These are phyloP conservation scores for Phanerochaete sordida DNA, from an alignment of 768 basidiomycete species.

Conservation along the genomic window DNA sequence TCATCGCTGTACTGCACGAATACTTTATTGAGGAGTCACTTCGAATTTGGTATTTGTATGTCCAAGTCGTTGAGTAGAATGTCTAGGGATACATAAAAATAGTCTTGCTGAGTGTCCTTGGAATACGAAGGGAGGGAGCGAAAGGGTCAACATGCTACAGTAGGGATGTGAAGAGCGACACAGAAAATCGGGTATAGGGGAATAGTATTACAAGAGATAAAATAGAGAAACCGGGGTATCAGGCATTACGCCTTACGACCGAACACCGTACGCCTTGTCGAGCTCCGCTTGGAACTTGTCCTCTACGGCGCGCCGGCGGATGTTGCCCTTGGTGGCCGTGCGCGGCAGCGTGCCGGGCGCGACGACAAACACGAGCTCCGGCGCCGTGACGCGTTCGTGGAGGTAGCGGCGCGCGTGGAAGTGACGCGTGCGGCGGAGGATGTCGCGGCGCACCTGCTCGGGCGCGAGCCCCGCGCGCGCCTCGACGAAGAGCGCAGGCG, in stretches of 20 bases:
- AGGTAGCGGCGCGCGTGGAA: conserved; percentile 76
- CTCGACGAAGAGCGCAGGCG: conserved; percentile 75
- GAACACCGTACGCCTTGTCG: conserved; percentile 30
- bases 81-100: neutral
- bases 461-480: conserved; percentile 43
- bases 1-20: too few relatives aligned
- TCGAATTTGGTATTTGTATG: too few relatives aligned
- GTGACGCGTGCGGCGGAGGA: conserved; percentile 66
- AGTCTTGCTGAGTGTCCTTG: neutral
- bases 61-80: neutral
- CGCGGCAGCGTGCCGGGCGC: conserved; percentile 64
- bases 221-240: neutral
- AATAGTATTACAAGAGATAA: neutral
- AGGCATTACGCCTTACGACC: neutral
- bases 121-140: neutral
- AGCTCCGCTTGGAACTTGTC: conserved; percentile 55
- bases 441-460: conserved; percentile 57
- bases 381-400: conserved; percentile 69
- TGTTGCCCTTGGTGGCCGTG: conserved; percentile 80
- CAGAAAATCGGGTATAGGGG: too few relatives aligned
- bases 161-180: neutral
- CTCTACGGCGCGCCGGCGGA: conserved; percentile 74
- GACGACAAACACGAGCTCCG: conserved; percentile 67
- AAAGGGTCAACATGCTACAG: neutral
- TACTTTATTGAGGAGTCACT: too few relatives aligned